phyloP scores from a whole-genome alignment of 176 grass and related monocot species.

The Melocanna baccifera region DNA sequence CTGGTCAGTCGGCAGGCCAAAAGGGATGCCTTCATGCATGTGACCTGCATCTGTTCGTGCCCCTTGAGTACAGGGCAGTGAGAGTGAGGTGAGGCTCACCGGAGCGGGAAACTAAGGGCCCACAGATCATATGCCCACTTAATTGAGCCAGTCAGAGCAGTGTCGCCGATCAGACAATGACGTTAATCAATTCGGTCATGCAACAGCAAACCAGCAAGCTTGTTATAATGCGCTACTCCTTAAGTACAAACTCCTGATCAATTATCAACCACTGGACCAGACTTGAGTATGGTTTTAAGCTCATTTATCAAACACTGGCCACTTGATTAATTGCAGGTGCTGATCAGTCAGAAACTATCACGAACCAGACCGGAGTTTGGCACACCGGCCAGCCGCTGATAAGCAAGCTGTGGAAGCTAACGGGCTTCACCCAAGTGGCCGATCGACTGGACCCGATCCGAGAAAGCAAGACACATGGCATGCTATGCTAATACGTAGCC shows the following conservation, averaged over 20 bases:
- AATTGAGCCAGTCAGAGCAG: background rate
- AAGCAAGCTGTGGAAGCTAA: background rate
- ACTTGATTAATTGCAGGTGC: background rate
- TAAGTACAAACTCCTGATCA: background rate
- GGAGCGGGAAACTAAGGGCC: background rate
- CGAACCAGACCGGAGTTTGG: background rate
- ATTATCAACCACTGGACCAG: background rate
- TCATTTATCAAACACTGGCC: background rate
- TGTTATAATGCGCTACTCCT: background rate
- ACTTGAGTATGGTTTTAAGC: background rate
- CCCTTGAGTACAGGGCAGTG: too few species aligned
- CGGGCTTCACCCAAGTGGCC: background rate
- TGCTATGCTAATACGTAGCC: background rate
- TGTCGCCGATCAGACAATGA: background rate
- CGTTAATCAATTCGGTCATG: background rate
- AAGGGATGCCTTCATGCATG: background rate
- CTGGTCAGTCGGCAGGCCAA: background rate
- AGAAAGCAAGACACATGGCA: background rate
- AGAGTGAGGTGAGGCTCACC: background rate
- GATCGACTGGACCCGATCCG: background rate
- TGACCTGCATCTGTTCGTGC: background rate
- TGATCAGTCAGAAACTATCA: background rate
- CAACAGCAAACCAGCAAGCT: background rate
- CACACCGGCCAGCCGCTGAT: background rate
- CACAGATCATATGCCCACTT: background rate